Evolutionary conservation across 1,139 yeast genomes (phyloP).

Genomic region (Suhomyces wounanorum): DNA sequence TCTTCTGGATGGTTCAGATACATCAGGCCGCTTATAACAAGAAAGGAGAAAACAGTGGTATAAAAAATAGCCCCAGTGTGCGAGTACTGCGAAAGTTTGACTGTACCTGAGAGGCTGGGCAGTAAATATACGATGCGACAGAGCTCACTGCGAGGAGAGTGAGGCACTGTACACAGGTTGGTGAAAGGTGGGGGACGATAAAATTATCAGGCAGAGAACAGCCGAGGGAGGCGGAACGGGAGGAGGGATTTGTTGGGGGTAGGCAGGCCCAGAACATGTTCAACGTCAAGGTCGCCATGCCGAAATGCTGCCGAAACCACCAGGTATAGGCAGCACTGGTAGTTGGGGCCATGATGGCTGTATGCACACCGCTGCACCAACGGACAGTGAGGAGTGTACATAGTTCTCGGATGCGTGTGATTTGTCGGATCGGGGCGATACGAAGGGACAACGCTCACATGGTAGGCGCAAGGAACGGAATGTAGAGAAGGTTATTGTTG

Average conservation of each 20-base stretch:
- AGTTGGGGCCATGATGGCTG: not conserved
- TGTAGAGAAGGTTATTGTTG: not conserved
- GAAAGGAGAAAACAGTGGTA: conserved; percentile 6
- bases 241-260: not conserved
- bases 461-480: not conserved
- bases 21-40: conserved; percentile 3
- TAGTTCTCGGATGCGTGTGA: conserved; percentile 3
- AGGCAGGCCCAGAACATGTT: too few relatives aligned
- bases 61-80: conserved; percentile 6
- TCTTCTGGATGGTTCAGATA: conserved; percentile 10
- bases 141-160: conserved; percentile 10
- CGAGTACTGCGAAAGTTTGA: conserved; percentile 6
- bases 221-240: too few relatives aligned
- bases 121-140: conserved; percentile 13
- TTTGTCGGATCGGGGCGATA: conserved; percentile 3
- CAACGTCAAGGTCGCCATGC: too few relatives aligned
- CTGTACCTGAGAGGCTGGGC: conserved; percentile 14
- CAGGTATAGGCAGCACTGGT: not conserved
- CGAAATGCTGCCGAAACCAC: not conserved
- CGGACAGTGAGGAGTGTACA: not conserved
- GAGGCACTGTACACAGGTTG: not conserved
- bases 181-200: not conserved
- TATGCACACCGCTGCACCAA: not conserved
- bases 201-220: not conserved
- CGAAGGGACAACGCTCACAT: not conserved